phyloP scores from a whole-genome alignment of 2,329 filamentous ascomycete species.

The Epichloe coenophiala region DNA sequence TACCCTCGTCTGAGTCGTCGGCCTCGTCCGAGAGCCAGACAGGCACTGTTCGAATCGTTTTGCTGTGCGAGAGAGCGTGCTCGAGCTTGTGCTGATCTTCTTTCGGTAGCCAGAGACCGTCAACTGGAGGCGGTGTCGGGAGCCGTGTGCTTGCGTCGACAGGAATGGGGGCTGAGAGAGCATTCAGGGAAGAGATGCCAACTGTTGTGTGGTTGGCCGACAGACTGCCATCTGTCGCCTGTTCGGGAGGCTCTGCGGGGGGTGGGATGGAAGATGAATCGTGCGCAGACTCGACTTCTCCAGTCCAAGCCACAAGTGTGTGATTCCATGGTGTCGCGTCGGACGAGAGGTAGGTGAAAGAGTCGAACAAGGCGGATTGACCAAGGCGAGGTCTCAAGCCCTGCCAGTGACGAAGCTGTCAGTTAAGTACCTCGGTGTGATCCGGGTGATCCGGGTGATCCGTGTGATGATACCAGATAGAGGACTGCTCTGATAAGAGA shows the following conservation, averaged over 20 bases:
- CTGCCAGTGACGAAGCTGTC: conserved; percentile 26
- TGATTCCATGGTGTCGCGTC: conserved; percentile 77
- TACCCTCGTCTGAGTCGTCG: conserved; percentile 52
- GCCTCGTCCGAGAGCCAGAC: conserved; percentile 78
- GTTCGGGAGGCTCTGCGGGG: conserved; percentile 34
- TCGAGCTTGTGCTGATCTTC: conserved; percentile 64
- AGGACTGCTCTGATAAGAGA: no score
- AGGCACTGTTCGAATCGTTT: conserved; percentile 66
- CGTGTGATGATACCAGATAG: no score
- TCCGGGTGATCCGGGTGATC: no score
- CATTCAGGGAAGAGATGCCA: conserved; percentile 48
- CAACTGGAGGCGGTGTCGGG: conserved; percentile 43
- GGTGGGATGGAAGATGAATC: conserved; percentile 27
- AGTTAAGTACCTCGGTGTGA: no score
- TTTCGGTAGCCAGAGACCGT: conserved; percentile 57
- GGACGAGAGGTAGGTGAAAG: conserved; percentile 79
- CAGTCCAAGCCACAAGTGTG: conserved; percentile 88
- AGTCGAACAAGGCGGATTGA: conserved; percentile 85
- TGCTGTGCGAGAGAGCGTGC: conserved; percentile 55
- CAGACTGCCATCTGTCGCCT: conserved; percentile 17
- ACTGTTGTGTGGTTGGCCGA: conserved; percentile 23
- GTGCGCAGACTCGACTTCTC: conserved; percentile 53
- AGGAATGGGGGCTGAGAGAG: conserved; percentile 67
- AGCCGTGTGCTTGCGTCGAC: conserved; percentile 46
- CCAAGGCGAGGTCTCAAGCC: conserved; percentile 66